These are phyloP conservation scores for Prototheca cutis DNA, from an alignment of 163 green algal genomes.

Conservation along the genomic window DNA sequence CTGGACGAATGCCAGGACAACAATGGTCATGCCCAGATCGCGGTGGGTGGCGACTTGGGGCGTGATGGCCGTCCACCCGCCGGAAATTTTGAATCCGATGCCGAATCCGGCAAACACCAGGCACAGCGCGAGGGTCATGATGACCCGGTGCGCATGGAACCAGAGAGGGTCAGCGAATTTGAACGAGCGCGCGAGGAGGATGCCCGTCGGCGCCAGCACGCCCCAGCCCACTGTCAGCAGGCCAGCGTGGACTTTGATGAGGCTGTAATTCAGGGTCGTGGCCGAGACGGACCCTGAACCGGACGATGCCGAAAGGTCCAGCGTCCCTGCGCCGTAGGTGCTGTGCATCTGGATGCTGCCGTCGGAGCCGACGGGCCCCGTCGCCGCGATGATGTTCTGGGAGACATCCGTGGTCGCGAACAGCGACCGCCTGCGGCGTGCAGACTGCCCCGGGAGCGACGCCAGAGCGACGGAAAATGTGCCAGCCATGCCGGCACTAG, in stretches of 20 bases:
- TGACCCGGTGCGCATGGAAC: slow-evolving; percentile 32
- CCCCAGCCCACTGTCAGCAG: slow-evolving; percentile 39
- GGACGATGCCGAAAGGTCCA: slow-evolving; percentile 2
- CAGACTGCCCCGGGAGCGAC: background rate
- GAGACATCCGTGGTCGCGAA: no score
- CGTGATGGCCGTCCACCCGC: background rate
- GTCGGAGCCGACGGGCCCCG: background rate
- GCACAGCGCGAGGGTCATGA: slow-evolving; percentile 19
- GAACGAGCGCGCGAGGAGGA: slow-evolving; percentile 22
- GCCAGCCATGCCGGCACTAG: background rate
- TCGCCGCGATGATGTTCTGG: background rate
- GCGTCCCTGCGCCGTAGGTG: background rate
- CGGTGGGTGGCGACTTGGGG: slow-evolving; percentile 9
- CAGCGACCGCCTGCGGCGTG: background rate
- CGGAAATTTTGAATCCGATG: slow-evolving; percentile 3
- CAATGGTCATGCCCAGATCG: slow-evolving; percentile 12
- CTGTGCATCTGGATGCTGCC: slow-evolving; percentile 1
- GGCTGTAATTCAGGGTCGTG: background rate
- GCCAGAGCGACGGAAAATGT: background rate
- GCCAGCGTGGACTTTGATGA: slow-evolving; percentile 24
- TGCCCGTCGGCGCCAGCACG: slow-evolving; percentile 29
- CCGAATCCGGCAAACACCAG: slow-evolving; percentile 4
- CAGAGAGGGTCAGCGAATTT: slow-evolving; percentile 14
- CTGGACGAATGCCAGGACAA: slow-evolving; percentile 2
- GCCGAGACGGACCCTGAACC: background rate